phyloP scores from a whole-genome alignment of 345 rosid genomes.

The Arabis alpina region DNA sequence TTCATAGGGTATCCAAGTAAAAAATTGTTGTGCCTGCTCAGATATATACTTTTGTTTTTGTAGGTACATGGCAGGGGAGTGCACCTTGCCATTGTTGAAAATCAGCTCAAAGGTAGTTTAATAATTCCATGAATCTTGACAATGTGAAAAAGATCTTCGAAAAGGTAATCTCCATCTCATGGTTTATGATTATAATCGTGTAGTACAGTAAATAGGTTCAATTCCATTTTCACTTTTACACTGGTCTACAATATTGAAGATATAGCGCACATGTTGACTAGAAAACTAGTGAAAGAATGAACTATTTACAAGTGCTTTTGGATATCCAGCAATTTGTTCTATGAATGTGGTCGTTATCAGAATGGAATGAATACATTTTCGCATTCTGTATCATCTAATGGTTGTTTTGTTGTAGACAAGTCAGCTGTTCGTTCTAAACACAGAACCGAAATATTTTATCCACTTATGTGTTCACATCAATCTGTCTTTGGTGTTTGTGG shows the following conservation, averaged over 20 bases:
- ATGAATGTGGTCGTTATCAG: constrained; percentile 1
- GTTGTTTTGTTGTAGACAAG: constrained; percentile 61
- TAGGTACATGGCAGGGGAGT: constrained; percentile 88
- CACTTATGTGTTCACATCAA: constrained; percentile 76
- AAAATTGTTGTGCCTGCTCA: constrained; percentile 18
- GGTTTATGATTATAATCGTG: constrained; percentile 8
- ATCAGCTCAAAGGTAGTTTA: constrained; percentile 63
- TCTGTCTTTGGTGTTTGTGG: no score
- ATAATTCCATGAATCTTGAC: constrained; percentile 12
- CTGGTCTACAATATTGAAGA: not conserved
- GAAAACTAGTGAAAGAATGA: constrained; percentile 12
- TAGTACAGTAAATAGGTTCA: constrained; percentile 1
- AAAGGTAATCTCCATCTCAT: constrained; percentile 23
- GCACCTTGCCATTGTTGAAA: constrained; percentile 72
- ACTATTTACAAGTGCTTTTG: constrained; percentile 3
- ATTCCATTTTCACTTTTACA: not conserved
- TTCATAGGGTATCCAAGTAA: constrained; percentile 1
- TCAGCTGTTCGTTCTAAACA: constrained; percentile 60
- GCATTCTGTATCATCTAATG: constrained; percentile 21
- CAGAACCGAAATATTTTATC: constrained; percentile 76
- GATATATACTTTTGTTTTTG: constrained; percentile 20
- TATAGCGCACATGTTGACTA: no score
- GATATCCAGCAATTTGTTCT: constrained; percentile 22
- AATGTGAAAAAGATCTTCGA: constrained; percentile 7
- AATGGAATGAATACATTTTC: constrained; percentile 25